Evolutionary conservation across 78 protist species (phyloP).

Genomic region (Pelomyxa schiedti): DNA sequence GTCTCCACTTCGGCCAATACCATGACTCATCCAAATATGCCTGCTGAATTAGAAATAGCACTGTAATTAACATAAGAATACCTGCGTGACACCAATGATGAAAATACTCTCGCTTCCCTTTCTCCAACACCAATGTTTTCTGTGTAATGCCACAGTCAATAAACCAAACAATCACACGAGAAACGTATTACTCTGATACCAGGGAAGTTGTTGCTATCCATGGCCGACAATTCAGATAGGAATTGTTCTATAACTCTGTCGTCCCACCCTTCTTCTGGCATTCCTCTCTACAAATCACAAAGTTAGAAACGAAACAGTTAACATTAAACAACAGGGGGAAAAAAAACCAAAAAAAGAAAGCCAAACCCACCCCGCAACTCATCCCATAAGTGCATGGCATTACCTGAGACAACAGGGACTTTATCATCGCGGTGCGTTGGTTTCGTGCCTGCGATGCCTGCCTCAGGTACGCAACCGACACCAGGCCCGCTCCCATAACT

Average conservation of each 20-base stretch:
- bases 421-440: not conserved
- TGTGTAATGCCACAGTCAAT: too few species aligned
- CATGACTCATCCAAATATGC: slow-evolving; percentile 70
- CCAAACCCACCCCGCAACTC: too few species aligned
- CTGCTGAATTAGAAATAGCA: not conserved
- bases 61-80: not conserved
- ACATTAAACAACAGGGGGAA: too few species aligned
- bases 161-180: too few species aligned
- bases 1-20: slow-evolving; percentile 97
- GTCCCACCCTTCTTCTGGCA: not conserved
- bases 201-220: not conserved
- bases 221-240: not conserved
- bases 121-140: slow-evolving; percentile 94
- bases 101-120: slow-evolving; percentile 86
- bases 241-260: not conserved
- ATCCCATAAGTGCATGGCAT: too few species aligned
- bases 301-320: too few species aligned
- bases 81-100: slow-evolving; percentile 46
- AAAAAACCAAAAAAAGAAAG: too few species aligned
- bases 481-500: not conserved
- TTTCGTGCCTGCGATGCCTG: not conserved
- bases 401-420: not conserved
- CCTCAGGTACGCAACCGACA: not conserved
- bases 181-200: too few species aligned
- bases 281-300: too few species aligned